Evolutionary conservation across 1,284 basidiomycete species (phyloP).

Genomic region (Dichomitus squalens): DNA sequence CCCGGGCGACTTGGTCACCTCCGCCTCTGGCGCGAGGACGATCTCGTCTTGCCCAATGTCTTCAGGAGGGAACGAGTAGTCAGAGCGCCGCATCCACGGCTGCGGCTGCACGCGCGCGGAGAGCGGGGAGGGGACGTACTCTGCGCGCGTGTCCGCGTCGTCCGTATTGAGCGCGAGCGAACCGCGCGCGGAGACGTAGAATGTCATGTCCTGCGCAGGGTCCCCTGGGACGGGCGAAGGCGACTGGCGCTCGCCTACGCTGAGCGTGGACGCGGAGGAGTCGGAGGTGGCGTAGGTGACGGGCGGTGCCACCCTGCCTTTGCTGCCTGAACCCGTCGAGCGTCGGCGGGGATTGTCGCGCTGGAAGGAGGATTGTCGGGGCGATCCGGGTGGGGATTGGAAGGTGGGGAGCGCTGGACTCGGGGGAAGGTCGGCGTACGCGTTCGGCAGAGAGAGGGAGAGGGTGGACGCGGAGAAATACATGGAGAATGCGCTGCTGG

Average conservation of each 20-base stretch:
- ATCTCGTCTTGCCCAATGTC: conserved; percentile 4
- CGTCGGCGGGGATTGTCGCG: conserved; percentile 10
- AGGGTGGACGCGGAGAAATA: conserved; percentile 54
- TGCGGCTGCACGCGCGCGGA: conserved; percentile 18
- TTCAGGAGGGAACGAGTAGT: conserved; percentile 9
- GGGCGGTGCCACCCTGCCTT: not conserved
- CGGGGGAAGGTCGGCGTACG: conserved; percentile 39
- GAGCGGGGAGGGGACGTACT: conserved; percentile 26
- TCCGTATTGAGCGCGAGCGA: conserved; percentile 35
- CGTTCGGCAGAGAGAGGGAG: conserved; percentile 37
- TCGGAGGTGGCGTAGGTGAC: conserved; percentile 20
- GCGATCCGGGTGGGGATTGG: conserved; percentile 4
- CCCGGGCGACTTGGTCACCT: conserved; percentile 17
- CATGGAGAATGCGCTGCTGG: conserved; percentile 51
- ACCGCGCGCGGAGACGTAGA: conserved; percentile 51
- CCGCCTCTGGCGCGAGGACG: conserved; percentile 9
- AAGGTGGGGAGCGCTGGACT: conserved; percentile 19
- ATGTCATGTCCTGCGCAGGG: conserved; percentile 21
- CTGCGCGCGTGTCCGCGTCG: conserved; percentile 17
- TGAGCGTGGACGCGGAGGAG: conserved; percentile 22
- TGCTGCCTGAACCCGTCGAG: conserved; percentile 6
- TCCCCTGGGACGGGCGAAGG: conserved; percentile 1
- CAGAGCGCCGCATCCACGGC: conserved; percentile 7
- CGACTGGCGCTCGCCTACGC: conserved; percentile 13
- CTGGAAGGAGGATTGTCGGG: conserved; percentile 7